These are phyloP conservation scores for Neobulgaria alba DNA, from an alignment of 2,329 filamentous ascomycete genomes.

Conservation along the genomic window DNA sequence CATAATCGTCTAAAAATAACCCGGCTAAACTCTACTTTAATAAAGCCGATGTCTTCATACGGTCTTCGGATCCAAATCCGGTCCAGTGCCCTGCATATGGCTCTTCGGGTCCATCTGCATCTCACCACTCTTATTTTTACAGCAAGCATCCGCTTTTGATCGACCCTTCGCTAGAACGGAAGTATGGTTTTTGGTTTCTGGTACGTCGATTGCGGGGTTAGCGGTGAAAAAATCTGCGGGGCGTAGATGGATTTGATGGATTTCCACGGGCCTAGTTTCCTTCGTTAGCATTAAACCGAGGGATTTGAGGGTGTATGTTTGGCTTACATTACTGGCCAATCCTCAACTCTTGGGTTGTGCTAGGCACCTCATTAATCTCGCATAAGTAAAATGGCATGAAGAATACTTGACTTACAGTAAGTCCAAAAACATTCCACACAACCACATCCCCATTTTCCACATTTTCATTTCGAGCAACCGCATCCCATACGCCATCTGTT, in stretches of 20 bases:
- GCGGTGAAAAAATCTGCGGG: constrained; percentile 49
- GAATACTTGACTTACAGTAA: constrained; percentile 38
- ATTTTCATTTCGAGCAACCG: constrained; percentile 75
- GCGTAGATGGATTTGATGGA: constrained; percentile 64
- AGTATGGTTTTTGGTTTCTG: constrained; percentile 50
- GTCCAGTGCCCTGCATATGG: constrained; percentile 19
- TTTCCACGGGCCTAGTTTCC: constrained; percentile 52
- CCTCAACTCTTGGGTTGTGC: constrained; percentile 79
- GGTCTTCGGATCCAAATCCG: constrained; percentile 18
- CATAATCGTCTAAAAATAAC: too few relatives aligned
- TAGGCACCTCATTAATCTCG: constrained; percentile 2
- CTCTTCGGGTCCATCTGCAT: constrained; percentile 12
- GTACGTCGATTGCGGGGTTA: constrained; percentile 50
- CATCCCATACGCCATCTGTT: constrained; percentile 42
- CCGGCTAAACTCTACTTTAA: too few relatives aligned
- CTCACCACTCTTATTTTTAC: constrained; percentile 16
- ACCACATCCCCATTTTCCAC: constrained; percentile 84
- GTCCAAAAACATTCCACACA: constrained; percentile 85
- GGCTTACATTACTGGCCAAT: constrained; percentile 71
- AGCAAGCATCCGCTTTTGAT: constrained; percentile 11
- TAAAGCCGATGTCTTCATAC: too few relatives aligned
- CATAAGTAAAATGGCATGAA: not conserved
- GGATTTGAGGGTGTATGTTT: not conserved
- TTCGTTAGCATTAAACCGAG: not conserved
- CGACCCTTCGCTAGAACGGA: constrained; percentile 10